Evolutionary conservation across 2,329 filamentous ascomycete species (phyloP), one percentile per base, ranked within the genome.

Genomic region (Penicillium verrucosum): DNA sequence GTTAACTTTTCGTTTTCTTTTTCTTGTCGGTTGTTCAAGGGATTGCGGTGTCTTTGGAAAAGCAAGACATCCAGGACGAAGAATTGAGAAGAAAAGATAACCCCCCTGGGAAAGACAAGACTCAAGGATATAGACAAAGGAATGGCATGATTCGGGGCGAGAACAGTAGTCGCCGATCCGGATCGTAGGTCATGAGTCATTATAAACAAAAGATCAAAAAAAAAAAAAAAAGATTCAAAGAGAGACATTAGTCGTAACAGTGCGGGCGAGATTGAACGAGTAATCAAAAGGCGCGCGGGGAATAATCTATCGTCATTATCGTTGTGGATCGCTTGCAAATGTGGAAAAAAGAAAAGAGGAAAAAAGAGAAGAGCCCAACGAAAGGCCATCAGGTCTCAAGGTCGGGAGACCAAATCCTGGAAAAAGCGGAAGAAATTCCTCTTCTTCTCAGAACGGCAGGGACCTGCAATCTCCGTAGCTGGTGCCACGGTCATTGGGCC

Each of bases 401-500:
- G 60, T 43, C 71, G 65, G 23, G 65, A 67, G 50, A 78, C 73
- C 18, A 78, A 66, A 38, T 76, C 76, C 48, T 75, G 73, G 53
- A 80, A 68, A 60, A 78, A 75, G 54, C 71, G 74, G 67, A 79
- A 68, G 60, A 80, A 73, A 43, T 70, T 75, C 54, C 76, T 74
- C 60, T 77, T 77, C 61, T 69, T 75, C 46, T 73, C 64, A 8
- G 74, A 73, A 37, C 75, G 75, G 54, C 76, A 73, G 56, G 70
- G 67, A 63, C 58, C 75, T 59, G 61, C 77, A 82, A 65, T 86
- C 54, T 58, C 65, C 18, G 61, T 64, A 8, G 69, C 70, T 2
- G 74, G 75, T 6, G 72, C 76, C 34, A 78, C 77, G n/a, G 72
- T 85, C 92, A 97, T 96, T 7, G 92, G 92, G 1, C 92, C 92